phyloP scores from a whole-genome alignment of 768 basidiomycete species.

The Phaffia australis region DNA sequence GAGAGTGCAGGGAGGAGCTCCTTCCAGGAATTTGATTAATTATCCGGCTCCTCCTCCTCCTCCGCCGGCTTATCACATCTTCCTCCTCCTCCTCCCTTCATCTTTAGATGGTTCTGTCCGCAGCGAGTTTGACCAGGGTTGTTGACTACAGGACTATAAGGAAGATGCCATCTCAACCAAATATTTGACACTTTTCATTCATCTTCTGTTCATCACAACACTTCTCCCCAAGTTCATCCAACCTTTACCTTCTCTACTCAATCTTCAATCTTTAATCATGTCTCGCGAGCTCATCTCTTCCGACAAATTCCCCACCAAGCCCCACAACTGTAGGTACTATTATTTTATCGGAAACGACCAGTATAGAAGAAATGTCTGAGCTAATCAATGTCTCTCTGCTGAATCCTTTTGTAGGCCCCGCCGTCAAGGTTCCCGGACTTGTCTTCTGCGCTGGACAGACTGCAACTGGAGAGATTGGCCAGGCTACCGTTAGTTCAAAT shows the following conservation, averaged over 20 bases:
- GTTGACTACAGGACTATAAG: too few relatives aligned
- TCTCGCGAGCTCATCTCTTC: slow-evolving; percentile 30
- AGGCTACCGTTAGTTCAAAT: slow-evolving; percentile 32
- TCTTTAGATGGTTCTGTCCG: too few relatives aligned
- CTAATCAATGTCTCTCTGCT: neutral
- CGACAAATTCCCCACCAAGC: slow-evolving; percentile 33
- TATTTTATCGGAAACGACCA: neutral
- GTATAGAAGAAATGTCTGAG: neutral
- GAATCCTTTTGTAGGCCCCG: slow-evolving; percentile 27
- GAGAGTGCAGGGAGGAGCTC: too few relatives aligned
- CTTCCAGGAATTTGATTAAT: too few relatives aligned
- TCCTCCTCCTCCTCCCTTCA: too few relatives aligned
- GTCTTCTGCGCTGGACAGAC: slow-evolving; percentile 34
- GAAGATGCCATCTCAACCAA: too few relatives aligned
- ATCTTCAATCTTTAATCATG: neutral
- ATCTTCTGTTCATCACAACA: too few relatives aligned
- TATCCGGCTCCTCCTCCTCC: too few relatives aligned
- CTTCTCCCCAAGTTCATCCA: too few relatives aligned
- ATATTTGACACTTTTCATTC: too few relatives aligned
- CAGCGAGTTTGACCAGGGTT: too few relatives aligned
- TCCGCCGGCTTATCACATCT: too few relatives aligned
- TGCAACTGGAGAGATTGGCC: slow-evolving; percentile 30
- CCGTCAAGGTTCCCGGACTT: slow-evolving; percentile 32
- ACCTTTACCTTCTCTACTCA: neutral
- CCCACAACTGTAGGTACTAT: slow-evolving; percentile 31